Evolutionary conservation across 495 filamentous ascomycete species (phyloP).

Genomic region (Podospora fimiseda): DNA sequence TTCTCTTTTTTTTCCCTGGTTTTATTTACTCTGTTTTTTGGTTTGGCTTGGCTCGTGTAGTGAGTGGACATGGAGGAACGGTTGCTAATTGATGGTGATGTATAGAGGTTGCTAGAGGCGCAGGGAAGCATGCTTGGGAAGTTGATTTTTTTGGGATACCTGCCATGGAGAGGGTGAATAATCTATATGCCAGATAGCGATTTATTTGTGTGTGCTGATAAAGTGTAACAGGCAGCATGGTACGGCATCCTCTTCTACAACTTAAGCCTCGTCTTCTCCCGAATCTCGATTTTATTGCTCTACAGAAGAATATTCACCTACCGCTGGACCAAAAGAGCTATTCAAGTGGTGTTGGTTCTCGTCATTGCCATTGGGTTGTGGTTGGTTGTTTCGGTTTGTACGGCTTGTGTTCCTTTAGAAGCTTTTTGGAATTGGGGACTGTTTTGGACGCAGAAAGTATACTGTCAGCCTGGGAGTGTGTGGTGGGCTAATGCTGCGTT

Average conservation of each 20-base stretch:
- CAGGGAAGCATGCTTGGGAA: constrained; percentile 22
- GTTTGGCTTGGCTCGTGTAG: too few species aligned
- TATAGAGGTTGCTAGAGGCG: constrained; percentile 19
- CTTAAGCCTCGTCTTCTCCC: constrained; percentile 22
- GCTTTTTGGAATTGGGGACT: constrained; percentile 28
- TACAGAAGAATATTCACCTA: constrained; percentile 29
- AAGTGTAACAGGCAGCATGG: constrained; percentile 13
- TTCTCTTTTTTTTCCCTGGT: too few species aligned
- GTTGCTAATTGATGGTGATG: background rate
- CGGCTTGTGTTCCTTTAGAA: constrained; percentile 25
- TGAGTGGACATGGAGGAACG: background rate
- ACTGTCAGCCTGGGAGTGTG: constrained; percentile 22
- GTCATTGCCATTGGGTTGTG: constrained; percentile 21
- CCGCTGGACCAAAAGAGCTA: constrained; percentile 19
- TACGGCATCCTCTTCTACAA: constrained; percentile 27
- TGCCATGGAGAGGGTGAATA: constrained; percentile 17
- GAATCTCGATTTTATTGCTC: constrained; percentile 26
- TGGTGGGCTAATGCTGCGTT: constrained; percentile 28
- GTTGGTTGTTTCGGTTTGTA: constrained; percentile 21
- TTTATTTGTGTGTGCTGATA: too few species aligned
- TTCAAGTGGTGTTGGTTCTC: constrained; percentile 17
- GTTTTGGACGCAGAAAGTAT: constrained; percentile 14
- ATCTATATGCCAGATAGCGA: background rate
- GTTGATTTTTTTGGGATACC: constrained; percentile 9
- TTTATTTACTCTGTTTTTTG: too few species aligned